Percentiles rank a stretch among this genome's conserved stretches.
phyloP scores from a whole-genome alignment of 192 early-diverging fungal species.

The Backusella luteola region DNA sequence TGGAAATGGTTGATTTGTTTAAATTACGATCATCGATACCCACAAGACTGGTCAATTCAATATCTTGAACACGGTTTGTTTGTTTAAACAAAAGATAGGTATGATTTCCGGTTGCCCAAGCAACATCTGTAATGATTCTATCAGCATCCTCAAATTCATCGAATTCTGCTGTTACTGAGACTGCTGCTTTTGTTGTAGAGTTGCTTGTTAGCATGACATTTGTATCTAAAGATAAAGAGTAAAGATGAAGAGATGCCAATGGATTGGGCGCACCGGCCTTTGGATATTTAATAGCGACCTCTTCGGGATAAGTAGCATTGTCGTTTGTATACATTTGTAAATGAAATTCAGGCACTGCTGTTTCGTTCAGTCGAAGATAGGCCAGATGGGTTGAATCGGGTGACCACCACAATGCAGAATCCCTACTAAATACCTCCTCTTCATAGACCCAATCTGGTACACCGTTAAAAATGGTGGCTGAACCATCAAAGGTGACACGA shows the following conservation, averaged over 20 bases:
- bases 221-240: constrained; percentile 29
- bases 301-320: constrained; percentile 63
- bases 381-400: constrained; percentile 75
- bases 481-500: constrained; percentile 85
- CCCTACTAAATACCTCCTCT: constrained; percentile 76
- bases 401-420: constrained; percentile 85
- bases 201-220: constrained; percentile 26
- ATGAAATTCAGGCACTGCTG: constrained; percentile 73
- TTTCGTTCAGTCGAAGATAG: constrained; percentile 87
- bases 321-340: constrained; percentile 68
- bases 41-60: constrained; percentile 66
- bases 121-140: constrained; percentile 77
- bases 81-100: constrained; percentile 67
- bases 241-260: constrained; percentile 70
- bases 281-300: constrained; percentile 83
- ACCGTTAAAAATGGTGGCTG: constrained; percentile 81
- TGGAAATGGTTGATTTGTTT: constrained; percentile 9
- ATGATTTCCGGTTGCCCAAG: constrained; percentile 71
- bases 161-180: constrained; percentile 10
- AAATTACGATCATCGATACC: constrained; percentile 35
- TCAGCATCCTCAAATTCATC: constrained; percentile 64
- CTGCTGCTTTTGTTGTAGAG: constrained; percentile 16
- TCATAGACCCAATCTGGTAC: constrained; percentile 99
- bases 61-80: constrained; percentile 92
- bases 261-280: constrained; percentile 90